Conservation (phyloP, 352 stramenopile genomes). For the Globisporangium alternatum region DNA sequence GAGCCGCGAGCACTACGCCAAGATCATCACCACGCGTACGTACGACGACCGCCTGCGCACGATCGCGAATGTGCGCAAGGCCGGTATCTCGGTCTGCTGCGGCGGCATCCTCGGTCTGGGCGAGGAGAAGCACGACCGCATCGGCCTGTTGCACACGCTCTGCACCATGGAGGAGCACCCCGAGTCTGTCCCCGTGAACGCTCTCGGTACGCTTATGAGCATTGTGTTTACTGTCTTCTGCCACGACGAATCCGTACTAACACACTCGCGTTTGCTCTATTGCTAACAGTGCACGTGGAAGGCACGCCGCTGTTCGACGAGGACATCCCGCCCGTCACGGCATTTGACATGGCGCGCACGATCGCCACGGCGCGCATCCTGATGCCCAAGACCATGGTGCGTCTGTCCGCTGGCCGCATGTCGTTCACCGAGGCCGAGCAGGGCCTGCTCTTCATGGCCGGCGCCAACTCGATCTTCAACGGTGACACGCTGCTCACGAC, state of each 20-base stretch:
- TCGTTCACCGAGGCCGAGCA: conserved; percentile 96
- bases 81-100: conserved; percentile 97
- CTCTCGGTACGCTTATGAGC: conserved; percentile 41
- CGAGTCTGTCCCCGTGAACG: conserved; percentile 97
- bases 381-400: conserved; percentile 98
- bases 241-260: background rate
- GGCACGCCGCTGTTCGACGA: conserved; percentile 94
- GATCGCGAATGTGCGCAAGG: conserved; percentile 96
- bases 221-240: background rate
- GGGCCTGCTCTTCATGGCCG: conserved; percentile 96
- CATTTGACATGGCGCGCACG: conserved; percentile 97
- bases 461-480: conserved; percentile 99
- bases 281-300: conserved; percentile 83
- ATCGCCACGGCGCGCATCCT: conserved; percentile 96
- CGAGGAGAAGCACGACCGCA: conserved; percentile 93
- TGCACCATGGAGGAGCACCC: conserved; percentile 95
- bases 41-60: conserved; percentile 97
- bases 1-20: conserved; percentile 96
- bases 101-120: conserved; percentile 96
- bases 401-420: conserved; percentile 94
- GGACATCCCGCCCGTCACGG: conserved; percentile 85
- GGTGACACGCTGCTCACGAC: conserved; percentile 97
- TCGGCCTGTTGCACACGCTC: conserved; percentile 95
- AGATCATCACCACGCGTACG: conserved; percentile 95
- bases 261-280: background rate